A percentile compares a stretch with the other conserved stretches of the same genome.
Evolutionary conservation across 768 basidiomycete genomes (phyloP).

Genomic region (Tricholoma bakamatsutake): DNA sequence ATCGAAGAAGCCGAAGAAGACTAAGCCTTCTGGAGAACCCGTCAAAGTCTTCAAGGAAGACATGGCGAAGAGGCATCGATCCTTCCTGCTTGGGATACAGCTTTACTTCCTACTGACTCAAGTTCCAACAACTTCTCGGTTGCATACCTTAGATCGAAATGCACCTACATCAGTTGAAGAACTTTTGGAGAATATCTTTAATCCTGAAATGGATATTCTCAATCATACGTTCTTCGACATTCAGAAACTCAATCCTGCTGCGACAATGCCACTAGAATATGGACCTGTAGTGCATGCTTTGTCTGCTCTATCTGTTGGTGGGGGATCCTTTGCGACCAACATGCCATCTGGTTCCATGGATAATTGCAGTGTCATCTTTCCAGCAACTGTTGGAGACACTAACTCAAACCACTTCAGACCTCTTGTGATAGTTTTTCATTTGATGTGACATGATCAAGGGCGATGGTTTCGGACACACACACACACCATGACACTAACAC

Average conservation of each 20-base stretch:
- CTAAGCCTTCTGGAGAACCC: constrained; percentile 55
- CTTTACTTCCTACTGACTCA: constrained; percentile 36
- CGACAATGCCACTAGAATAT: constrained; percentile 78
- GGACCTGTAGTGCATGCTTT: constrained; percentile 81
- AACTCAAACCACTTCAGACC: constrained; percentile 85
- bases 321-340: constrained; percentile 77
- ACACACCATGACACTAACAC: too few relatives aligned
- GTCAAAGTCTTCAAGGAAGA: constrained; percentile 57
- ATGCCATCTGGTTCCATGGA: constrained; percentile 85
- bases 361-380: constrained; percentile 84
- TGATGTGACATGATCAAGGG: constrained; percentile 86
- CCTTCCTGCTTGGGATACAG: constrained; percentile 43
- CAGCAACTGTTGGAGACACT: constrained; percentile 84
- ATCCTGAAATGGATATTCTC: constrained; percentile 58
- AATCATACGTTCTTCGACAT: constrained; percentile 70
- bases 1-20: constrained; percentile 83
- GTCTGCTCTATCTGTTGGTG: constrained; percentile 80
- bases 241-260: constrained; percentile 65
- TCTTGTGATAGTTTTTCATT: constrained; percentile 83
- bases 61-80: constrained; percentile 35
- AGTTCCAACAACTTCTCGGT: constrained; percentile 53
- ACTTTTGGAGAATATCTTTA: constrained; percentile 56
- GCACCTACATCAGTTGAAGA: constrained; percentile 53
- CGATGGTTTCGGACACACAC: constrained; percentile 81
- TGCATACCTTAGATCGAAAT: constrained; percentile 51